Evolutionary conservation across 306 rosid genomes (phyloP), one percentile per base, ranked within the genome.

Genomic region (Prunus davidiana): DNA sequence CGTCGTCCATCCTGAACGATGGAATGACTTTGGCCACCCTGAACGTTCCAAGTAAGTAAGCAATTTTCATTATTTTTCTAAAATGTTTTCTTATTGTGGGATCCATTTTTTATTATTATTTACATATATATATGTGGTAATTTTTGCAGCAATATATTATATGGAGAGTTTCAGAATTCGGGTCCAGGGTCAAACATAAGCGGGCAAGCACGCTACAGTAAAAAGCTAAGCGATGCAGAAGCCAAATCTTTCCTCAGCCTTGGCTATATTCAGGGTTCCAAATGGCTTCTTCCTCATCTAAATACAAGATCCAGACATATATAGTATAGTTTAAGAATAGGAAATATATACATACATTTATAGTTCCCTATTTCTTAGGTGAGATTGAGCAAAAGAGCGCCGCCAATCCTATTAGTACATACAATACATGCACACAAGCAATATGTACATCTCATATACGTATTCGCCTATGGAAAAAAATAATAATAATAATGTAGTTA

Each of bases 211-310:
- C 16, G n/a, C 7, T 74, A 57, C 47, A 19, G 60, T 4, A 85
- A 78, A 64, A 64, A 80, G 51, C 73, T 86, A 1, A 82, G 2
- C 19, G 73, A 41, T 1, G 56, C 18, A 2, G 66, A 82, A 52
- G 90, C 32, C 24, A 63, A 45, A 16, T 88, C 87, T 47, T 90
- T 76, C 78, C 2, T 90, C 45, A 25, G 58, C 5, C 90, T 90
- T 2, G 75, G 28, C 58, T 50, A 34, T 60, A 77, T 90, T 73
- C 30, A 84, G 51, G 92, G 67, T 30, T 80, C 90, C 22, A 67
- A 60, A 12, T 89, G 90, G 94, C 13, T 89, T 67, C 91, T 87
- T 38, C 94, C 94, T 76, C 88, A 84, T 13, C 89, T 5, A 54
- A 54, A 1, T 54, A 15, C 58, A 15, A 54, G 58, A n/a, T 16